Conservation (phyloP, 768 basidiomycete species). For the Saitozyma podzolica region DNA sequence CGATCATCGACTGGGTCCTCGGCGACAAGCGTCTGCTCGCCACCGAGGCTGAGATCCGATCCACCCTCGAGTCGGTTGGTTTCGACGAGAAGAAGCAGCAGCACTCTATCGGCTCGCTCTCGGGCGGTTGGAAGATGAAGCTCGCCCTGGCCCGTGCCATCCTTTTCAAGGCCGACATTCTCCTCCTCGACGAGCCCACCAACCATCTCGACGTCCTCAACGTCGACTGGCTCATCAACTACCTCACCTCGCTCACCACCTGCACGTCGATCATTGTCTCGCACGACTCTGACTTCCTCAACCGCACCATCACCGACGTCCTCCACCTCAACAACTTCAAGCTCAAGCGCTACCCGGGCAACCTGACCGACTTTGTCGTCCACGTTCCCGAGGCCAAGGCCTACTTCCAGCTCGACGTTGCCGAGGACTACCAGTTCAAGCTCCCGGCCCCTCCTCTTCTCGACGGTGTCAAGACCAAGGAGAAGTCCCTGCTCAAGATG, state of each 20-base stretch:
- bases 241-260: constrained; percentile 78
- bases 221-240: constrained; percentile 94
- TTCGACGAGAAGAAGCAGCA: constrained; percentile 85
- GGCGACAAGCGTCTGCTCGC: constrained; percentile 79
- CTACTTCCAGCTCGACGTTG: constrained; percentile 93
- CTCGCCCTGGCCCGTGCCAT: constrained; percentile 94
- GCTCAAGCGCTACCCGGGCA: constrained; percentile 89
- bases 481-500: constrained; percentile 96
- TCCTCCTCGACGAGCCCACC: constrained; percentile 94
- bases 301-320: constrained; percentile 97
- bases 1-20: constrained; percentile 84
- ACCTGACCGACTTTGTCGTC: constrained; percentile 91
- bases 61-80: constrained; percentile 85
- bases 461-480: constrained; percentile 99
- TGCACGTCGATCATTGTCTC: constrained; percentile 99
- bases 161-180: constrained; percentile 97
- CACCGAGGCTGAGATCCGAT: constrained; percentile 66
- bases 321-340: constrained; percentile 99
- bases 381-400: constrained; percentile 95
- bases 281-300: constrained; percentile 95
- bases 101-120: constrained; percentile 81
- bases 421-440: constrained; percentile 98
- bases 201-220: constrained; percentile 87
- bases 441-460: constrained; percentile 94
- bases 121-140: constrained; percentile 99